Base-by-base conservation (phyloP, 73 alveolate genomes). In the Tetrahymena thermophila region DNA sequence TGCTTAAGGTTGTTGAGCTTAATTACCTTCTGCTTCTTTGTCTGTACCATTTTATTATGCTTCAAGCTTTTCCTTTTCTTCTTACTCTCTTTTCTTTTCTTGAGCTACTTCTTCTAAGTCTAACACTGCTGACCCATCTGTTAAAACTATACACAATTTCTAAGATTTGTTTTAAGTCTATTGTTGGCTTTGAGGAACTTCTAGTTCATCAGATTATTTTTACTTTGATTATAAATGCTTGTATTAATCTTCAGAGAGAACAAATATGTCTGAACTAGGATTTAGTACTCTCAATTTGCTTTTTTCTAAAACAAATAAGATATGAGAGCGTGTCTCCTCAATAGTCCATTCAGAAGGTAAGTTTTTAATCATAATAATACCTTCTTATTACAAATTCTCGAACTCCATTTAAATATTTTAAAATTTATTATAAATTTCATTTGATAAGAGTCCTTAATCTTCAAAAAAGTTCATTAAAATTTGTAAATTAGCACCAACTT, bases 11-110 rank as follows among this genome's bases (percentile, higher is more conserved):
- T 96, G 35, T 35, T 85, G 94, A 37, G 96, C 98, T 95, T 94
- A 50, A 15, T 28, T 93, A 19, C 96, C 99, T 43, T 96, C 97
- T 40, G 94, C 98, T 57, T 93, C 96, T 94, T 97, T 97, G 10
- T 97, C 96, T 31, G 42, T 93, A 21, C 93, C 95, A 44, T 94
- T 96, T 83, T 94, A 97, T 84, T 94, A 98, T 89, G 84, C 94
- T 94, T 98, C 98, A 34, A 95, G 94, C 35, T 35, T 55, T 43
- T 56, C 93, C 50, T 95, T 93, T 56, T 96, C 98, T 95, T 94
- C 94, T 23, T 97, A 98, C 43, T 96, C 97, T 34, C 95, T 97
- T 57, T 93, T 95, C 94, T 97, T 97, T 31, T 97, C 96, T 42
- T 57, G 84, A 34, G 93, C 95, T 23, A 96, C 96, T 43, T 94